Percentiles rank a stretch among this genome's conserved stretches.
phyloP scores from a whole-genome alignment of 495 filamentous ascomycete species.

The Lasiosphaeria miniovina region DNA sequence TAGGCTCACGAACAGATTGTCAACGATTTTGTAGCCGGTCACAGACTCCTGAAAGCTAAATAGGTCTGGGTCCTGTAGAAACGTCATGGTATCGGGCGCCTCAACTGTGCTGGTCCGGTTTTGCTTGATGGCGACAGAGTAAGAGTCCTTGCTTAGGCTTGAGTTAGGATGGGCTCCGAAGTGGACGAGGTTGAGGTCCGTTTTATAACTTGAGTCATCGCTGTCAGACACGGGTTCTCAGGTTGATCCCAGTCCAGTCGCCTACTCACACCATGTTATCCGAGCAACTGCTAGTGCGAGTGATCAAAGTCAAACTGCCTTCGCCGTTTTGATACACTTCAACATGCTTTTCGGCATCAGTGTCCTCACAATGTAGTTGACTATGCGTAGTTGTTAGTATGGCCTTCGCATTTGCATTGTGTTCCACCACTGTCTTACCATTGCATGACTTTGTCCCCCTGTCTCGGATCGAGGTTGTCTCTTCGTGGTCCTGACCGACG shows the following conservation, averaged over 20 bases:
- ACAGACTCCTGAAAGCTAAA: slow-evolving; percentile 20
- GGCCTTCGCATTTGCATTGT: not conserved
- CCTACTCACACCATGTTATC: not conserved
- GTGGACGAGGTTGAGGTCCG: not conserved
- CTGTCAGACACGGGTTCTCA: not conserved
- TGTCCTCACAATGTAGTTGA: not conserved
- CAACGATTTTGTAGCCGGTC: slow-evolving; percentile 22
- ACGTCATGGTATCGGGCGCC: not conserved
- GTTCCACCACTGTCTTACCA: not conserved
- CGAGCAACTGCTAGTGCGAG: not conserved
- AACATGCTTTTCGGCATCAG: not conserved
- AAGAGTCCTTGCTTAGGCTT: not conserved
- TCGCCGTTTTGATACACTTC: not conserved
- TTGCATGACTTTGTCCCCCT: not conserved
- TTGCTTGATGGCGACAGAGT: not conserved
- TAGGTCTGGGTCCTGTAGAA: slow-evolving; percentile 2
- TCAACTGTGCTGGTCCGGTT: not conserved
- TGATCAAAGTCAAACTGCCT: not conserved
- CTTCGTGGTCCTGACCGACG: not conserved
- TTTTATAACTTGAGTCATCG: not conserved
- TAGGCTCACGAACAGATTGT: slow-evolving; percentile 14
- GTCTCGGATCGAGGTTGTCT: not conserved
- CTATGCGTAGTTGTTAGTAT: not conserved
- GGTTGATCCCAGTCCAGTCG: no score
- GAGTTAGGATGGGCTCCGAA: not conserved